These are phyloP conservation scores for Coemansia sp. DNA, from an alignment of 192 early-diverging fungal genomes.

Conservation along the genomic window DNA sequence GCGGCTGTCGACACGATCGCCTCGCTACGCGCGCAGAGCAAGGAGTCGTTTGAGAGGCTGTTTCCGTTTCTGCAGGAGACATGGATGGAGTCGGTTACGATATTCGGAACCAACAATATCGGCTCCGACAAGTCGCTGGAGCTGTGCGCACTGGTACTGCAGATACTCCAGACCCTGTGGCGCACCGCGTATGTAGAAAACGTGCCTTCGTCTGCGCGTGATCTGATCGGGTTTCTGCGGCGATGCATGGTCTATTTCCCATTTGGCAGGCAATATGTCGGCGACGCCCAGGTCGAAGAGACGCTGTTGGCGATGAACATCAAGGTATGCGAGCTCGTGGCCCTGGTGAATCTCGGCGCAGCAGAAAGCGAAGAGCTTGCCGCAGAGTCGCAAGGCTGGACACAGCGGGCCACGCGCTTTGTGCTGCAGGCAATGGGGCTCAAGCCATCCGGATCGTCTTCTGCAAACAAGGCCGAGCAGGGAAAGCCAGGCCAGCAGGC, in stretches of 20 bases:
- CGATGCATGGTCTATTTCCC: conserved; percentile 78
- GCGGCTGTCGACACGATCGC: conserved; percentile 16
- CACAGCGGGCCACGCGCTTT: conserved; percentile 21
- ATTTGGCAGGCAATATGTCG: conserved; percentile 62
- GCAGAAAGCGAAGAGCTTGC: not conserved
- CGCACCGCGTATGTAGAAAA: conserved; percentile 49
- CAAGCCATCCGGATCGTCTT: conserved; percentile 2
- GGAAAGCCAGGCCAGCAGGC: not conserved
- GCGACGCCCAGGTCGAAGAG: conserved; percentile 45
- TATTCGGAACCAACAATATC: conserved; percentile 60
- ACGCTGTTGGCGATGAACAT: conserved; percentile 38
- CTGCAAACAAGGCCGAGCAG: not conserved
- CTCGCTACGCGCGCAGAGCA: conserved; percentile 20
- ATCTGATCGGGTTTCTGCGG: conserved; percentile 63
- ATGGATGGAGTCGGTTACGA: conserved; percentile 79
- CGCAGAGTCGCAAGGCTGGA: conserved; percentile 12
- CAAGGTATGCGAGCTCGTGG: conserved; percentile 34
- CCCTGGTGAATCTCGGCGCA: conserved; percentile 21
- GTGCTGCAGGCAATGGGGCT: conserved; percentile 30
- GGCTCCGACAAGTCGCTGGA: conserved; percentile 62
- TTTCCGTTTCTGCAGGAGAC: conserved; percentile 72
- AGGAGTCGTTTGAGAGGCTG: conserved; percentile 49
- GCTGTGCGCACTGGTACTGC: conserved; percentile 63
- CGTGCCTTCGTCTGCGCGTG: conserved; percentile 17
- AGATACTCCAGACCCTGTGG: conserved; percentile 75